Conservation (phyloP, 306 rosid species). For the Cucurbita maxima region DNA sequence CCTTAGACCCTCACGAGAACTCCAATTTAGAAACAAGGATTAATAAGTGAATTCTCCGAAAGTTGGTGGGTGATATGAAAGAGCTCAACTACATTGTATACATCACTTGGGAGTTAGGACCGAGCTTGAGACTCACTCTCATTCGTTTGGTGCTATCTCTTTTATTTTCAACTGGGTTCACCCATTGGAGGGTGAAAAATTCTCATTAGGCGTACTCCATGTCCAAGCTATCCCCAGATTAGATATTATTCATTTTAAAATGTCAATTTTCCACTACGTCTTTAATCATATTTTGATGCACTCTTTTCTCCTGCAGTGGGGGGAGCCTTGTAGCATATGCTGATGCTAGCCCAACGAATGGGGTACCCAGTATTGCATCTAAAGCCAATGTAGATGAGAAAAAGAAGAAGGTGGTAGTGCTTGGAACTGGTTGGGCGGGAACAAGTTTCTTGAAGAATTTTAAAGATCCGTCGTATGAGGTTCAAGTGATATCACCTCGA, state of each 20-base stretch:
- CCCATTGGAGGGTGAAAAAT: neutral
- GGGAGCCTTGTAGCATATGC: slow-evolving; percentile 66
- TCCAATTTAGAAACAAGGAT: neutral
- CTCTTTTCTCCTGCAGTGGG: slow-evolving; percentile 40
- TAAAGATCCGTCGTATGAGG: slow-evolving; percentile 47
- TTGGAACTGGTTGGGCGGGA: slow-evolving; percentile 99
- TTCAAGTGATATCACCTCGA: slow-evolving; percentile 80
- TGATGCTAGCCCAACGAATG: slow-evolving; percentile 21
- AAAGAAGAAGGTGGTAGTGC: slow-evolving; percentile 74
- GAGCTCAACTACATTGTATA: neutral
- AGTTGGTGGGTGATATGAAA: neutral
- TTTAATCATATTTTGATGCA: neutral
- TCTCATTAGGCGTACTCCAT: neutral
- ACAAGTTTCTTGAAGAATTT: slow-evolving; percentile 82
- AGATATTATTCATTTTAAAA: neutral
- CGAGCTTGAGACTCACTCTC: neutral
- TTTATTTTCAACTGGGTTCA: neutral
- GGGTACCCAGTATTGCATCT: slow-evolving; percentile 7
- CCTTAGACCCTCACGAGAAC: neutral
- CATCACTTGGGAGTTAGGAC: neutral
- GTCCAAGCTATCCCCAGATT: neutral
- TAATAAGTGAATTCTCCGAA: neutral
- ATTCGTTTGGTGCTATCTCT: neutral
- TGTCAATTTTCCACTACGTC: no score
- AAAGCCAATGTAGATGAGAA: slow-evolving; percentile 25